Evolutionary conservation across 345 rosid genomes (phyloP).

Genomic region (Streptanthus diversifolius): DNA sequence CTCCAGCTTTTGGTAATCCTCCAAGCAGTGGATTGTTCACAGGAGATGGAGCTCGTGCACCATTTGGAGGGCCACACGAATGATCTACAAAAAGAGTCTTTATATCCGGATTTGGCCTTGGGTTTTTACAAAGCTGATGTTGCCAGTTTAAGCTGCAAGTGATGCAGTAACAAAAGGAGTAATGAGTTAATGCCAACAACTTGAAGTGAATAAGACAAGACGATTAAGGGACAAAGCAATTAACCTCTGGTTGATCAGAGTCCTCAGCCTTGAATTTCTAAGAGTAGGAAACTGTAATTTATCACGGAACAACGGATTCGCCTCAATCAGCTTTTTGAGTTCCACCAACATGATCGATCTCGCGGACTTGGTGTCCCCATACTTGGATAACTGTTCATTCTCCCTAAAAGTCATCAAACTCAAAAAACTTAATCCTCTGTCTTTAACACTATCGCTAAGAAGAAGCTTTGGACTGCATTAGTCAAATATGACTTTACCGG

Average conservation of each 20-base stretch:
- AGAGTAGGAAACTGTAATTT: constrained; percentile 94
- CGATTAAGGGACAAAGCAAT: not conserved
- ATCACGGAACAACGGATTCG: constrained; percentile 94
- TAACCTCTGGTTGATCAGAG: constrained; percentile 94
- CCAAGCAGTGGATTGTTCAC: constrained; percentile 83
- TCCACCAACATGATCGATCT: constrained; percentile 96
- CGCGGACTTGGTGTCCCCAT: constrained; percentile 97
- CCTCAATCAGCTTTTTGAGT: constrained; percentile 96
- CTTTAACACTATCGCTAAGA: not conserved
- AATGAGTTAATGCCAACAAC: constrained; percentile 2
- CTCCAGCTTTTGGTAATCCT: constrained; percentile 80
- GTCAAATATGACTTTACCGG: constrained; percentile 41
- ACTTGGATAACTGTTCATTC: constrained; percentile 93
- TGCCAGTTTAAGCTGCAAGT: constrained; percentile 94
- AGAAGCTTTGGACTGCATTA: not conserved
- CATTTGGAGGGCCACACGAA: constrained; percentile 95
- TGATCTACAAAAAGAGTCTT: constrained; percentile 98
- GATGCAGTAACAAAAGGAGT: constrained; percentile 7
- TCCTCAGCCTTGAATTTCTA: constrained; percentile 81
- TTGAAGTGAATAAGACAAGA: constrained; percentile 4
- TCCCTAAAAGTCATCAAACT: constrained; percentile 49
- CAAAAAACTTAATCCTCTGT: constrained; percentile 18
- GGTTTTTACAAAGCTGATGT: constrained; percentile 95
- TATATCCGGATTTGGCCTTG: constrained; percentile 97
- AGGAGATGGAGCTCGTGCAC: constrained; percentile 95